These are phyloP conservation scores for Hypomyces rosellus DNA, from an alignment of 2,329 filamentous ascomycete genomes.

Conservation along the genomic window DNA sequence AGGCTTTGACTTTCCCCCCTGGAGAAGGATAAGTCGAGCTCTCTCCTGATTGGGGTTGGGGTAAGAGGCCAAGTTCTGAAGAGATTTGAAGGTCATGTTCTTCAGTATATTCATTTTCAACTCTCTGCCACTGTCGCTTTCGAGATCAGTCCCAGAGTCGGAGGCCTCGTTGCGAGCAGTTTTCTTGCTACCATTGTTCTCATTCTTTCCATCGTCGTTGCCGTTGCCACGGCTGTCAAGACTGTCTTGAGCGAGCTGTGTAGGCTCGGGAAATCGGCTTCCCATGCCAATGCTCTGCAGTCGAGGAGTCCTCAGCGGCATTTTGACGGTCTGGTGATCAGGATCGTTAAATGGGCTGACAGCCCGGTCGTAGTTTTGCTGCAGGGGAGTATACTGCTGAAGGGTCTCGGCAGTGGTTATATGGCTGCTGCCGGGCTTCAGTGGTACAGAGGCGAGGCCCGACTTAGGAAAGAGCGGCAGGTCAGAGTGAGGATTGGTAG, in stretches of 20 bases:
- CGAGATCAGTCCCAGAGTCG: conserved; percentile 15
- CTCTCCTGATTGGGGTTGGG: conserved; percentile 48
- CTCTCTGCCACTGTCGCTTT: conserved; percentile 23
- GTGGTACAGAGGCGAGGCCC: conserved; percentile 29
- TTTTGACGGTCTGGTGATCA: conserved; percentile 20
- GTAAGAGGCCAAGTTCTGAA: conserved; percentile 50
- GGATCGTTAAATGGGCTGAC: conserved; percentile 32
- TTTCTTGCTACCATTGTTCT: conserved; percentile 9
- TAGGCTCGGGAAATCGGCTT: conserved; percentile 8
- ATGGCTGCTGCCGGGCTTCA: conserved; percentile 18
- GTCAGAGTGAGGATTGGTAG: conserved; percentile 22
- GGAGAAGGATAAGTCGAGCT: conserved; percentile 41
- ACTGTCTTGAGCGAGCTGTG: not conserved
- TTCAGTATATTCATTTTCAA: conserved; percentile 26
- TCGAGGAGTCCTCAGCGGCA: conserved; percentile 21
- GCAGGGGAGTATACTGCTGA: conserved; percentile 44
- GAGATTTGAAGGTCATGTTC: conserved; percentile 39
- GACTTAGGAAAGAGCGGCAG: conserved; percentile 32
- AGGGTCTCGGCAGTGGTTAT: conserved; percentile 13
- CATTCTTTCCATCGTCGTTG: conserved; percentile 23
- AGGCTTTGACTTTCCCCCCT: conserved; percentile 21
- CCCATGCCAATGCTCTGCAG: conserved; percentile 23
- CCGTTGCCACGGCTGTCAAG: not conserved
- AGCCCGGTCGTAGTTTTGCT: conserved; percentile 49
- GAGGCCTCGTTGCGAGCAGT: too few relatives aligned